Conservation (phyloP, 495 filamentous ascomycete genomes). For the Aspergillus asperescens region DNA sequence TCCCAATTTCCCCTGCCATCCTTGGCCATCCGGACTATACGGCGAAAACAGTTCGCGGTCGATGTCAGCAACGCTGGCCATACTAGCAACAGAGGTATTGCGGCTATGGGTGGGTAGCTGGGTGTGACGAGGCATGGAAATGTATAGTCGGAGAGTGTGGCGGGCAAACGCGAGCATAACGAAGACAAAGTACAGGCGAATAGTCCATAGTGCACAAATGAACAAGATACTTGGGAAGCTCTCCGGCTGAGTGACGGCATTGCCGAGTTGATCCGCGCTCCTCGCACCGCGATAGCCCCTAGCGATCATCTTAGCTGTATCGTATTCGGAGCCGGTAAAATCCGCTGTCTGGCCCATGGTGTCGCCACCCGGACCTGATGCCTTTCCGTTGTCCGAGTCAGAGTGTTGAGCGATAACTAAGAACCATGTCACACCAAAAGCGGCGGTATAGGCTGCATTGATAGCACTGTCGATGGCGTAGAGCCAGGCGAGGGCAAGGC, state of each 20-base stretch:
- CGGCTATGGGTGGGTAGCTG: constrained; percentile 42
- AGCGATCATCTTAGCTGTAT: constrained; percentile 40
- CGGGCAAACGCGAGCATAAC: constrained; percentile 77
- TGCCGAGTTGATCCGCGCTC: constrained; percentile 35
- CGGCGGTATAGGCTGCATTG: constrained; percentile 70
- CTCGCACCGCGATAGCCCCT: constrained; percentile 24
- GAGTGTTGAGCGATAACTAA: constrained; percentile 57
- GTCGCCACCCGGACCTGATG: constrained; percentile 36
- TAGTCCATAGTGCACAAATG: constrained; percentile 62
- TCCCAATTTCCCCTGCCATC: constrained; percentile 71
- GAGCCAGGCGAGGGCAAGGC: constrained; percentile 65
- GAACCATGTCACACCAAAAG: constrained; percentile 82
- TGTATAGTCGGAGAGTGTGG: constrained; percentile 55
- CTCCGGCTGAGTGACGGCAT: constrained; percentile 58
- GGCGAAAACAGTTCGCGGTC: constrained; percentile 67
- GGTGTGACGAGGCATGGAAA: constrained; percentile 42
- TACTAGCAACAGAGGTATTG: constrained; percentile 42
- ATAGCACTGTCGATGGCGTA: constrained; percentile 75
- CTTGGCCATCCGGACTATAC: constrained; percentile 62
- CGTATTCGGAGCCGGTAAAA: constrained; percentile 62
- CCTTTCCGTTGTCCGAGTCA: constrained; percentile 39
- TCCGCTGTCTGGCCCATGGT: constrained; percentile 63
- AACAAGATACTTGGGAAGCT: constrained; percentile 69
- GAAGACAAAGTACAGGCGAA: constrained; percentile 72
- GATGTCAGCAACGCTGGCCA: constrained; percentile 42